These are phyloP conservation scores for Pyrenochaeta sp. DNA, from an alignment of 2,329 filamentous ascomycete genomes.

Conservation along the genomic window DNA sequence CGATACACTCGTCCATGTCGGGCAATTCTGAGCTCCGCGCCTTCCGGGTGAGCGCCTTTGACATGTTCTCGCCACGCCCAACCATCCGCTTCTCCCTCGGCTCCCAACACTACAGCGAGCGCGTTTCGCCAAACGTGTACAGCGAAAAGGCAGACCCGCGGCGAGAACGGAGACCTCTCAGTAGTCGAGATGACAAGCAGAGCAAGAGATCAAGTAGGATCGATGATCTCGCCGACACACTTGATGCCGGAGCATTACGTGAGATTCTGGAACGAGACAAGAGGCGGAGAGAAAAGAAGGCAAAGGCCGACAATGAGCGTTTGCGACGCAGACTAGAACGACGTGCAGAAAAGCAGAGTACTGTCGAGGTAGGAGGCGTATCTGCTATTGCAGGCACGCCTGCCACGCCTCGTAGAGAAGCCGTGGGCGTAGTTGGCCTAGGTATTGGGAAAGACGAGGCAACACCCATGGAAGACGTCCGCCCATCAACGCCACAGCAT, in stretches of 20 bases:
- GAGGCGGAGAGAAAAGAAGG: conserved; percentile 79
- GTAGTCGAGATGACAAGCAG: conserved; percentile 57
- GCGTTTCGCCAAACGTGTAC: conserved; percentile 49
- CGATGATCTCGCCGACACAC: conserved; percentile 78
- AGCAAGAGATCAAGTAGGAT: conserved; percentile 68
- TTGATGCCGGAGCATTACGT: conserved; percentile 84
- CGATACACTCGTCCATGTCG: conserved; percentile 79
- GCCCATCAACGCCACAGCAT: conserved; percentile 48
- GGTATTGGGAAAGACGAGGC: conserved; percentile 65
- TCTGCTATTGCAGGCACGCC: conserved; percentile 60
- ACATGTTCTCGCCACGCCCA: conserved; percentile 84
- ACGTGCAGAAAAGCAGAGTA: conserved; percentile 69
- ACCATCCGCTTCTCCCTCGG: conserved; percentile 78
- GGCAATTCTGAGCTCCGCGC: conserved; percentile 76
- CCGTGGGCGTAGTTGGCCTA: conserved; percentile 55
- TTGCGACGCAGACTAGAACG: conserved; percentile 71
- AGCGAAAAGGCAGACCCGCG: conserved; percentile 59
- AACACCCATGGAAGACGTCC: conserved; percentile 63
- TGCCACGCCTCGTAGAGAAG: conserved; percentile 64
- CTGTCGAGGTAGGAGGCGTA: conserved; percentile 62
- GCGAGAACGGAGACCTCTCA: conserved; percentile 62
- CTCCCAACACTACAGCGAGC: conserved; percentile 62
- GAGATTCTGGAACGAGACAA: conserved; percentile 91
- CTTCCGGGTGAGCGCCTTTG: conserved; percentile 81
- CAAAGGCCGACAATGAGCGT: conserved; percentile 71